Evolutionary conservation across 1,284 basidiomycete species (phyloP), one percentile per base, ranked within the genome.

Genomic region (Quambalaria eucalypti): DNA sequence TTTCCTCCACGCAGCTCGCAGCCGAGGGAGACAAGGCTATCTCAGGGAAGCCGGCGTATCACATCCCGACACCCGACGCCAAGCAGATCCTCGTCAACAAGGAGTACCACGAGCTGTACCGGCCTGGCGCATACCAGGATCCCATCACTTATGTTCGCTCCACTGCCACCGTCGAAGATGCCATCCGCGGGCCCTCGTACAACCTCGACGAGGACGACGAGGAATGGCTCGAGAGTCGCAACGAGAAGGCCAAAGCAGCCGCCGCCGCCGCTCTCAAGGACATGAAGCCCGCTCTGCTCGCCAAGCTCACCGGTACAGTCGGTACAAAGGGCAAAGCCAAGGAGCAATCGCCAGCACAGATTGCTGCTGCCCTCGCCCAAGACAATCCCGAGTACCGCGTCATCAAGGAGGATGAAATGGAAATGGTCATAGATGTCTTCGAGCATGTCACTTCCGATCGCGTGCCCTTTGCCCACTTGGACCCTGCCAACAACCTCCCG

Each of bases 181-280:
- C 84, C 1, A 74, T 73, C 65, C 59, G 56, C 21, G 80, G 80
- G 2, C 88, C 86, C 72, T 83, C 85, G 4, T 97, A 98, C 76
- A 88, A 85, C 66, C 87, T 97, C 86, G 95, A 98, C 71, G 95
- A 98, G 76, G 87, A 89, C 36, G 95, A 98, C 78, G 84, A 87
- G 66, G 86, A 87, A 55, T 98, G 93, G 92, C 82, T 98, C 36
- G 85, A 87, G 61, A 86, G 85, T 76, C 90, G 90, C 74, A 97
- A 97, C 68, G 86, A 87, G 65, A 84, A 87, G 62, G 87, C 87
- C 1, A 83, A 87, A 48, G 87, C 89, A 19, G 89, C 90, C 72
- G 87, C 89, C 14, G 85, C 86, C 1, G 85, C 86, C 57, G 81
- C 82, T 0, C 84, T 87, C 65, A 83, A 85, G 40, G 86, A 82